Evolutionary conservation across 805 yeast species (phyloP).

Genomic region (Kodamaea lidongshanica): DNA sequence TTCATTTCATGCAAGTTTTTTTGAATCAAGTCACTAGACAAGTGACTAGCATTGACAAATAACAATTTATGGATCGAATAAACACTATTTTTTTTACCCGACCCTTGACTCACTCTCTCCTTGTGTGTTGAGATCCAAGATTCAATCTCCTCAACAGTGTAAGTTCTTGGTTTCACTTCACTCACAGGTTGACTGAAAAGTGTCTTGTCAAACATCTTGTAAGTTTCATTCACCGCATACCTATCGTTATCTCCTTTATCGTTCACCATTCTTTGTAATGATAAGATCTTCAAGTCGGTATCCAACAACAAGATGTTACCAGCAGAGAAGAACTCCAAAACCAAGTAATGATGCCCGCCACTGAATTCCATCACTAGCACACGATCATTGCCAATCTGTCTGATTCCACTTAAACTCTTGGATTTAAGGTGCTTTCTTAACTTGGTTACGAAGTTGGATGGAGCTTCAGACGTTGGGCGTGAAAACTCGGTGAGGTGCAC

Average conservation of each 20-base stretch:
- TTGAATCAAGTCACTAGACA: constrained; percentile 74
- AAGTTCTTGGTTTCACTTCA: constrained; percentile 12
- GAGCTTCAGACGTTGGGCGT: constrained; percentile 73
- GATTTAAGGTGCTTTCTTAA: constrained; percentile 81
- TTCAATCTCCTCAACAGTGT: constrained; percentile 24
- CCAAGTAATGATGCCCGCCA: constrained; percentile 72
- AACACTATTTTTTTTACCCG: constrained; percentile 35
- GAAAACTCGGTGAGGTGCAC: constrained; percentile 74
- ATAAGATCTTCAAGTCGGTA: constrained; percentile 55
- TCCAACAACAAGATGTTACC: constrained; percentile 84
- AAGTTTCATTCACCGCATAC: constrained; percentile 71
- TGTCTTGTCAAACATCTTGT: constrained; percentile 52
- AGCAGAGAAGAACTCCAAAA: constrained; percentile 89
- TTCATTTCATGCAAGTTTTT: constrained; percentile 44
- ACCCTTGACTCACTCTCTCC: constrained; percentile 15
- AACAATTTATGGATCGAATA: constrained; percentile 64
- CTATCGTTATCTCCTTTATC: constrained; percentile 60
- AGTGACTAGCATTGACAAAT: constrained; percentile 61
- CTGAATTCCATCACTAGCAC: constrained; percentile 79
- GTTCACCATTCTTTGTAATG: constrained; percentile 72
- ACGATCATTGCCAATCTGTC: constrained; percentile 75
- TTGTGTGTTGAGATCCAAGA: constrained; percentile 38
- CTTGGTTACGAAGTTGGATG: constrained; percentile 80
- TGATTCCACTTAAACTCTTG: constrained; percentile 64
- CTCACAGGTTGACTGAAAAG: constrained; percentile 30